Evolutionary conservation across 1,284 basidiomycete species (phyloP), one percentile per base, ranked within the genome.

Genomic region (Malassezia sp.): DNA sequence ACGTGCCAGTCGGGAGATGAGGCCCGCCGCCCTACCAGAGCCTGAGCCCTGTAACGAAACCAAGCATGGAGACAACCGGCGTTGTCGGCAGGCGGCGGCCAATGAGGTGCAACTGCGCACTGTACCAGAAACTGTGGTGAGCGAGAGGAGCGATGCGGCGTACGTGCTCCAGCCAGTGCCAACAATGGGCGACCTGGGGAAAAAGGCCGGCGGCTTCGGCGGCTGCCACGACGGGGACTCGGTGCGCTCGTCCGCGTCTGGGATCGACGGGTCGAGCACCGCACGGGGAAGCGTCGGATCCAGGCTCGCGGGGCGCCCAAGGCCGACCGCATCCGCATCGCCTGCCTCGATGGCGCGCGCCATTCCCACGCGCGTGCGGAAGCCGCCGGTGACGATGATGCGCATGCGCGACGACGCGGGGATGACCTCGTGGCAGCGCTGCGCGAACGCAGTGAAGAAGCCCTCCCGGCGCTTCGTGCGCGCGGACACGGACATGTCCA

Each of bases 381-480:
- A 75, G 12, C 85, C 85, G 15, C 86, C 86, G 0, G 86, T 90
- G 21, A 90, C 76, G 55, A 89, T 75, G 14, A 84, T 72, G 3
- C 83, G 84, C 14, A 70, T 59, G 17, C 42, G 55, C 31, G 26
- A 17, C 27, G 28, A 28, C 17, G 38, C 29, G 37, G 55, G 49
- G 14, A 68, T 49, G 14, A 44, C 47, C 1, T 42, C 45, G n/a
- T 71, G 63, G 36, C 76, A 70, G 14, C 59, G 54, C 21, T 74
- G 72, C 17, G 76, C 73, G 57, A 60, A 70, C 57, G 48, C 62
- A 43, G 53, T 53, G 42, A 74, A 56, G 77, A 71, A 55, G 64
- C 71, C 60, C 74, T 73, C 64, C 76, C 74, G 36, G 75, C 78
- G 38, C n/a, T 53, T 55, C 7, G 56, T 59, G 12, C 60, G 42